Conservation (phyloP, 2,329 filamentous ascomycete genomes). For the Cercospora sp. region DNA sequence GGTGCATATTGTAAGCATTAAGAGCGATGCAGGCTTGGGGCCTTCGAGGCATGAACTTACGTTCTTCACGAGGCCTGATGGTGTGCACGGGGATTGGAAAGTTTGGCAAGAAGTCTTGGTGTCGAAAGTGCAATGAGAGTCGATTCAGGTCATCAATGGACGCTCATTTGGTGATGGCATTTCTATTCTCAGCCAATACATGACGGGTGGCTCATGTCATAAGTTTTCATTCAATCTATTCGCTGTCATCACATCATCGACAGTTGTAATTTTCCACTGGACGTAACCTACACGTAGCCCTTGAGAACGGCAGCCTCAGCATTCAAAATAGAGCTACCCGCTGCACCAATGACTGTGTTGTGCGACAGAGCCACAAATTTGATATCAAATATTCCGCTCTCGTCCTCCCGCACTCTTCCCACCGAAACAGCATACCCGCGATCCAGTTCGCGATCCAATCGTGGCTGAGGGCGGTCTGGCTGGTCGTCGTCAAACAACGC, state of each 20-base stretch:
- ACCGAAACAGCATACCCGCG: constrained; percentile 89
- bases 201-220: no score
- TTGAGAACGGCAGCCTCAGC: constrained; percentile 90
- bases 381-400: constrained; percentile 86
- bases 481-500: constrained; percentile 75
- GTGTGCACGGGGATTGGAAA: not conserved
- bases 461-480: constrained; percentile 83
- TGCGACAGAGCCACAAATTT: constrained; percentile 94
- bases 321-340: constrained; percentile 93
- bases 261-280: no score
- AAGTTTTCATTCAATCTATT: no score
- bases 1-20: not conserved
- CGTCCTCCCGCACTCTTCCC: constrained; percentile 80
- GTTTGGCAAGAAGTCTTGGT: constrained; percentile 1
- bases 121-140: no score
- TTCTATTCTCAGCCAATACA: no score
- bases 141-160: no score
- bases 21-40: not conserved
- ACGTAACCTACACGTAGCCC: constrained; percentile 61
- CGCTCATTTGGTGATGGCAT: no score
- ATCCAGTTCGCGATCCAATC: constrained; percentile 82
- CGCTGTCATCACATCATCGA: no score
- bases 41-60: not conserved
- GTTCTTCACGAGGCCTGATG: not conserved
- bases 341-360: constrained; percentile 88